Base-by-base conservation (phyloP, 83 land plant species). In the Picea abies region DNA sequence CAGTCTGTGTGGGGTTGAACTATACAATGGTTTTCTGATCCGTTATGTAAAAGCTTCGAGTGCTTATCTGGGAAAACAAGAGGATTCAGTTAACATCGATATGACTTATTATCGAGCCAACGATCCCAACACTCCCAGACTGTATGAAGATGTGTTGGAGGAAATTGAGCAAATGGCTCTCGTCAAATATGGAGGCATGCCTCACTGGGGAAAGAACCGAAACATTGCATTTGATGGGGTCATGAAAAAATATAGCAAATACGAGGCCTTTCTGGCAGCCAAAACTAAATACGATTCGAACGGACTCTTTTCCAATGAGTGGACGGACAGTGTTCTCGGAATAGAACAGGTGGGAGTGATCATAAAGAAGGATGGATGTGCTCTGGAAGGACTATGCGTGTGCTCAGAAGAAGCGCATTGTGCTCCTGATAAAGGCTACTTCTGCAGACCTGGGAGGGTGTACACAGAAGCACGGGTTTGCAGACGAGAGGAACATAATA, bases 171-270 rank as follows among this genome's bases (percentile, higher is more conserved):
- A 95, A 82, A 84, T 95, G 70, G 92, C 80, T 25, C 4, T 93
- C 15, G 84, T 89, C 84, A 95, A 95, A 84, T 90, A 95, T 61
- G 89, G 81, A 1, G 96, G 78, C 1, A 62, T 84, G 22, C 98
- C 94, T 17, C 98, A 95, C 56, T 93, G 98, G 98, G 96, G 96
- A 14, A 95, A 95, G 88, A 95, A 93, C 73, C 58, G 96, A 58
- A 88, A 90, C 72, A 39, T 89, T 4, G 93, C 92, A 22, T 95
- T 93, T 63, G 77, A 81, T 11, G 90, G 90, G 2, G 91, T 83
- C 0, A 72, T 35, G 37, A 35, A 62, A 29, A 7, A 80, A 80
- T 25, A 80, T 67, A 83, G 82, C 14, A 88, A 89, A 60, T 71
- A 81, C 19, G 8, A 5, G 4, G 79, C 75, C 15, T 95, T 95